Base-by-base conservation (phyloP, 306 rosid genomes). In the Glycine soja region DNA sequence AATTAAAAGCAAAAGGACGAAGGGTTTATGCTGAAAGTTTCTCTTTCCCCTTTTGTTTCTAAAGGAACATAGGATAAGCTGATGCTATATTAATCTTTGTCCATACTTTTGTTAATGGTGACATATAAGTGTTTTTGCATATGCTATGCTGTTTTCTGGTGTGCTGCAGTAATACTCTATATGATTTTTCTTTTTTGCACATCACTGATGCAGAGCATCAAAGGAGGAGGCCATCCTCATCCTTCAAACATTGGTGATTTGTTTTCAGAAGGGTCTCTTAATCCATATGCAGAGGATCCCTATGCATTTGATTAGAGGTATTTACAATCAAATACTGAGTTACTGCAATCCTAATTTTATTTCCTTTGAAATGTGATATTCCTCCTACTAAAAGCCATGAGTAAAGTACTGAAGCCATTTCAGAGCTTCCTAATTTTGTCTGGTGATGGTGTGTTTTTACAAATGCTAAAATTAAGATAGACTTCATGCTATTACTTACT, bases 251-350 rank as follows among this genome's bases (percentile, higher is more conserved):
- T 95, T 0, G 98, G 97, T 34, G 98, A 95, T 84, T 64, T 95
- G 91, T 95, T 95, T 88, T 82, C 96, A n/a, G 99, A 93, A 88
- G 99, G 99, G 45, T 93, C 98, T 74, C 88, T 95, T 81, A 93
- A 95, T 86, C 99, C 98, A n/a, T 95, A 95, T 84, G 90, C 94
- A 58, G 98, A 95, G 63, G 99, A 93, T 85, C 99, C 99, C 52
- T 95, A 90, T 84, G 99, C 99, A 66, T 95, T 95, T 85, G 93
- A 93, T 76, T 93, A 86, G 83, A 89, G 99, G 99, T 95, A 93
- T 64, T 80, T 82, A 69, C 76, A 74, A 38, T 77, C 81, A 43
- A 47, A 48, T 19, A 80, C 19, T 50, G 45, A 53, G 36, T 53
- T 16, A 80, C 32, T 50, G 45, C 51, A 30, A 10, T 71, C 59